Evolutionary conservation across 768 basidiomycete genomes (phyloP).

Genomic region (Mycena haematopus): DNA sequence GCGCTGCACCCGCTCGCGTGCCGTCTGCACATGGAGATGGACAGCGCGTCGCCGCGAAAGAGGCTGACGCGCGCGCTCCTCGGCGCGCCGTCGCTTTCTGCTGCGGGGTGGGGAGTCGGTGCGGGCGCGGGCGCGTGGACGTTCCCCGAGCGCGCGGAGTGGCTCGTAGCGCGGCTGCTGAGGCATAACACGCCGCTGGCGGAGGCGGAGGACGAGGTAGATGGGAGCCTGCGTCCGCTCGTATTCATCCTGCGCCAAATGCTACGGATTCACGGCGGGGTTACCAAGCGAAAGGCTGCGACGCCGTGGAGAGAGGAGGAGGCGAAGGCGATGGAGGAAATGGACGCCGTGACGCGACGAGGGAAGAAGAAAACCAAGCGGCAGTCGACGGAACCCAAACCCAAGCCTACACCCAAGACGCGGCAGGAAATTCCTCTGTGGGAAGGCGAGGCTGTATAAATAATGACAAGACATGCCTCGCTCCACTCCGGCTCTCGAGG

Average conservation of each 20-base stretch:
- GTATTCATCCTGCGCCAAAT: not conserved
- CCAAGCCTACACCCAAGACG: not conserved
- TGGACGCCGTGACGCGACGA: not conserved
- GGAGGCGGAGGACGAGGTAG: not conserved
- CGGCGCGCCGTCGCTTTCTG: not conserved
- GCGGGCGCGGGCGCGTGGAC: not conserved
- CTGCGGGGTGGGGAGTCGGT: not conserved
- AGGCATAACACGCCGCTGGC: not conserved
- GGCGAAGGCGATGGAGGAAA: not conserved
- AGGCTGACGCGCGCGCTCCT: not conserved
- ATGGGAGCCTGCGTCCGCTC: not conserved
- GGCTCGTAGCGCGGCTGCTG: not conserved
- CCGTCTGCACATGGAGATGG: not conserved
- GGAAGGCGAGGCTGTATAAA: not conserved
- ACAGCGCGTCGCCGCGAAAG: not conserved
- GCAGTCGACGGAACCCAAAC: not conserved
- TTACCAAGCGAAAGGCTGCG: not conserved
- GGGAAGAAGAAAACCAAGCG: not conserved
- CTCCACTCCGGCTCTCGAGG: too few relatives aligned
- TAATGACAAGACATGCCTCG: too few relatives aligned
- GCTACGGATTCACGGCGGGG: not conserved
- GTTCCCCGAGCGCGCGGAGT: not conserved
- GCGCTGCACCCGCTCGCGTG: not conserved
- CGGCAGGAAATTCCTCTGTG: not conserved
- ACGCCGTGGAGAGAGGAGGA: conserved; percentile 1